Evolutionary conservation across 1,139 yeast species (phyloP).

Genomic region (Yarrowia galli): DNA sequence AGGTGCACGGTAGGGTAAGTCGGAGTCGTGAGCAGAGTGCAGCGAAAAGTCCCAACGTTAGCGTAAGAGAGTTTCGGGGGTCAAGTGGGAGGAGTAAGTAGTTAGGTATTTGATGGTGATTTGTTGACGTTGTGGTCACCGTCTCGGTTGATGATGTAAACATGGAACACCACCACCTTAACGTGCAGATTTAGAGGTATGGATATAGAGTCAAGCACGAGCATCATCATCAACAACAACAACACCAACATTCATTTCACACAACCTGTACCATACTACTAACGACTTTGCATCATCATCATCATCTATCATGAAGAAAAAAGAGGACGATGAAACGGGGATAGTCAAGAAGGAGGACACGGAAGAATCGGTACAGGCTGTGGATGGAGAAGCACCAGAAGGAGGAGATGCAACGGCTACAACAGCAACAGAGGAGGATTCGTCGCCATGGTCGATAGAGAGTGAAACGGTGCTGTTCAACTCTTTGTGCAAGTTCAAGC

Average conservation of each 20-base stretch:
- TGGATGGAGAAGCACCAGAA: background rate
- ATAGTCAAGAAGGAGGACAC: constrained; percentile 19
- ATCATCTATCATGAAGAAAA: constrained; percentile 8
- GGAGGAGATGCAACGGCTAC: too few species aligned
- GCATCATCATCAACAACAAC: too few species aligned
- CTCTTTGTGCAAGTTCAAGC: constrained; percentile 73
- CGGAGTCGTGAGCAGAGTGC: too few species aligned
- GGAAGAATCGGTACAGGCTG: background rate
- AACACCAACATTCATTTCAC: background rate
- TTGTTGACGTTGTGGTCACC: too few species aligned
- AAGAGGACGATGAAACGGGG: constrained; percentile 11
- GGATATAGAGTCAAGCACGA: background rate
- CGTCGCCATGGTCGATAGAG: constrained; percentile 59
- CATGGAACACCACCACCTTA: background rate
- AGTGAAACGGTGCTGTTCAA: constrained; percentile 72
- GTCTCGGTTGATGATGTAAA: too few species aligned
- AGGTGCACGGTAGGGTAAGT: constrained; percentile 20
- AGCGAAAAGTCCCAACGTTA: too few species aligned
- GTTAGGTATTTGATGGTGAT: too few species aligned
- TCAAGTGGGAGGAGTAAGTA: too few species aligned
- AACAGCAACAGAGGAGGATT: background rate
- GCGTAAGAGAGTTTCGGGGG: too few species aligned
- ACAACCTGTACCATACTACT: background rate
- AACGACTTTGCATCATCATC: background rate
- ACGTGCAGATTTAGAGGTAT: background rate